Evolutionary conservation across 495 filamentous ascomycete genomes (phyloP), one percentile per base, ranked within the genome.

Genomic region (Aspergillus sclerotioniger): DNA sequence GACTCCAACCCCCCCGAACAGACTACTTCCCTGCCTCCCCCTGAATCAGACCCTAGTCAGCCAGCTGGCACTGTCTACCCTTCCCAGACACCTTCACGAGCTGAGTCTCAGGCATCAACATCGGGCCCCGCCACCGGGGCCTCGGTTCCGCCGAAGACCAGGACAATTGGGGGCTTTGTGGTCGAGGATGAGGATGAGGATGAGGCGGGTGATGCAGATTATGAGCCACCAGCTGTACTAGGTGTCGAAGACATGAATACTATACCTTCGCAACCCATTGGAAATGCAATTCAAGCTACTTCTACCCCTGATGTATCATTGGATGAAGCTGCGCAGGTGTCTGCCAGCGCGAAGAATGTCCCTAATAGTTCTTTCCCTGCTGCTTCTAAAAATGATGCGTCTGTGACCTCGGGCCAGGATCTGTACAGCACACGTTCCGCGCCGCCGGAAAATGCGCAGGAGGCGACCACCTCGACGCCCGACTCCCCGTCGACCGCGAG

Each of bases 141-240:
- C 48, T 63, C 68, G 58, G 63, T 59, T 53, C 73, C 72, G 68
- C 72, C 64, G 65, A 87, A 87, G 75, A 81, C 86, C 54, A 86
- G 84, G 70, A 90, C 83, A 39, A 86, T 86, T 60, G 89, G 87
- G 63, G 90, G 90, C 59, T 92, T 93, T 80, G 79, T 91, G 68
- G 84, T 87, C 62, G 89, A 90, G 74, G 87, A 90, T 67, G 86
- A 84, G 46, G 86, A 86, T 65, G 68, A 77, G 63, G 71, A 76
- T 54, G 73, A 75, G 54, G 52, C 62, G 57, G 78, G 78, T 57
- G 82, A 83, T 66, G 79, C 76, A 60, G 78, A 79, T 66, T 80
- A 84, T 70, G 82, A 84, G 62, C 76, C 79, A 32, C 78, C 82
- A 54, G 78, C 75, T 68, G 76, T 74, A 68, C 68, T 78, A 68